Base-by-base conservation (phyloP, 2,329 filamentous ascomycete species). In the Diaporthe ilicicola region DNA sequence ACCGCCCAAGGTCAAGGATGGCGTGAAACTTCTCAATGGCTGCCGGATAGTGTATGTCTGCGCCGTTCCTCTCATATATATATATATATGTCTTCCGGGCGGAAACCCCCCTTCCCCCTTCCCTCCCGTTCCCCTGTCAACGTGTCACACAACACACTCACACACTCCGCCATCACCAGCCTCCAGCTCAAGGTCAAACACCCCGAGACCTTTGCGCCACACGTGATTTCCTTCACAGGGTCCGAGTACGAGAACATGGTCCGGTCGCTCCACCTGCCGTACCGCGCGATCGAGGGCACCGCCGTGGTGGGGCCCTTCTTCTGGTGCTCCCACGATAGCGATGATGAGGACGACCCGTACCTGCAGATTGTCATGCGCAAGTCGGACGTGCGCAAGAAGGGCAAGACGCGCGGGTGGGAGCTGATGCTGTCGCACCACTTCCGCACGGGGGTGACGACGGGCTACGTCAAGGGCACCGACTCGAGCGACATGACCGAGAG, bases 361-460 rank as follows among this genome's bases (percentile, higher is more conserved):
- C 79, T 91, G 55, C 89, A 91, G 76, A 87, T 91, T 74, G 84
- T 91, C 71, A 89, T 89, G 76, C 87, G 89, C 74, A 91, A 91
- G 79, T 90, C 87, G n/a, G 89, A 91, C 76, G 89, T 91, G 42
- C 87, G 88, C 64, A 91, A 91, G 77, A 90, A 88, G 80, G 89
- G 88, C 73, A 84, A 84, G 76, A 91, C 89, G 19, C 86, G 89
- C 69, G 89, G 89, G 54, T 91, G 88, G 88, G 89, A 91, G 79
- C 82, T 90, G 69, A 89, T 89, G 82, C 84, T 91, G 46, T 89
- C 88, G 3, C 83, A 91, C 78, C 85, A 83, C 56, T 86, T 90
- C 79, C 81, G 79, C 15, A 86, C 84, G 2, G 81, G 82, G 74
- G 84, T 90, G 73, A 91, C 89, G 1, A 88, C 86, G 2, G 89